A percentile compares a stretch with the other conserved stretches of the same genome.
Evolutionary conservation across 2,329 filamentous ascomycete species (phyloP).

Genomic region (Exutisphaerella laricina): DNA sequence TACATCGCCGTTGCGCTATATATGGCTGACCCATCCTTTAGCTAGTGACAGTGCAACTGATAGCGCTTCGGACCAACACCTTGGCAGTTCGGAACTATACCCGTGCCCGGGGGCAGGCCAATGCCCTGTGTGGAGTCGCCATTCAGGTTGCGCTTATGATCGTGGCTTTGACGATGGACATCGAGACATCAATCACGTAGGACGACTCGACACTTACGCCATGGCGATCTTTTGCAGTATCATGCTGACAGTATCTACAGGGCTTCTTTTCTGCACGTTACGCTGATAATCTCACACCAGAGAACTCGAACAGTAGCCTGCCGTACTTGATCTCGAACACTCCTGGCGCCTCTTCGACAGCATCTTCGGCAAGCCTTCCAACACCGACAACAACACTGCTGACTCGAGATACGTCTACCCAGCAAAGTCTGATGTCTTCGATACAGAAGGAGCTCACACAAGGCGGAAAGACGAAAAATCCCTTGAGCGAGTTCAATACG

Average conservation of each 20-base stretch:
- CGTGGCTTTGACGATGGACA: constrained; percentile 28
- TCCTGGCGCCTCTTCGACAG: constrained; percentile 26
- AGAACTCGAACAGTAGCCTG: constrained; percentile 18
- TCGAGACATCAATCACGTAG: constrained; percentile 26
- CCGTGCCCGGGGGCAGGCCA: constrained; percentile 26
- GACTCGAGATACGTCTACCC: background rate
- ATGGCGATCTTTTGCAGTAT: too few species aligned
- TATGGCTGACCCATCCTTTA: background rate
- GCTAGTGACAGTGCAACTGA: background rate
- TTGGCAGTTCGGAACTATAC: constrained; percentile 19
- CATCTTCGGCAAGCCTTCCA: constrained; percentile 31
- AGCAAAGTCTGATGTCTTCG: too few species aligned
- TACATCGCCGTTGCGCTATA: background rate
- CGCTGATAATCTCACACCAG: constrained; percentile 17
- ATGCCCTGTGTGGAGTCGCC: constrained; percentile 25
- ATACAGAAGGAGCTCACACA: too few species aligned
- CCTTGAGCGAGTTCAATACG: too few species aligned
- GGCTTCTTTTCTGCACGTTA: constrained; percentile 16
- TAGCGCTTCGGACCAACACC: constrained; percentile 1
- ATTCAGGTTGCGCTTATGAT: constrained; percentile 30
- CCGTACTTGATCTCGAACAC: constrained; percentile 20
- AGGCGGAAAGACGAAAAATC: too few species aligned
- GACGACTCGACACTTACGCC: too few species aligned
- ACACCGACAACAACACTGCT: constrained; percentile 15
- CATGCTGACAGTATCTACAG: background rate